phyloP scores from a whole-genome alignment of 2,329 filamentous ascomycete species.

The Aspergillus ruber region DNA sequence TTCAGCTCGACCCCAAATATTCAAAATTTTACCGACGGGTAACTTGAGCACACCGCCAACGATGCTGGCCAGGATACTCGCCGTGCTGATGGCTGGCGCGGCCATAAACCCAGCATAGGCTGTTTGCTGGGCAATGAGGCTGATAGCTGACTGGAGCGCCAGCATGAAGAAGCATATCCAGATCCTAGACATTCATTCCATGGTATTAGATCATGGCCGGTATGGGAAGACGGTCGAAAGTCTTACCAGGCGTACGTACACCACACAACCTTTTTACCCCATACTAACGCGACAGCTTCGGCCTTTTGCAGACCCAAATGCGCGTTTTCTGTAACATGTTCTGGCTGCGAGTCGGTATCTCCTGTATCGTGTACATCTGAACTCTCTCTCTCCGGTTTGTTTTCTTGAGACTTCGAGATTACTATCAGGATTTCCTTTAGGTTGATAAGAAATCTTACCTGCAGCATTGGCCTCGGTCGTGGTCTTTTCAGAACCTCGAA shows the following conservation, averaged over 20 bases:
- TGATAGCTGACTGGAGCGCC: slow-evolving; percentile 37
- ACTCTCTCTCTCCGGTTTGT: slow-evolving; percentile 4
- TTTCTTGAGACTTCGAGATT: no score
- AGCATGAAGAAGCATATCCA: slow-evolving; percentile 43
- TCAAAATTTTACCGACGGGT: slow-evolving; percentile 56
- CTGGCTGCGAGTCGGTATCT: slow-evolving; percentile 18
- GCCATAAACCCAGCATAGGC: slow-evolving; percentile 47
- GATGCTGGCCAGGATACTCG: slow-evolving; percentile 49
- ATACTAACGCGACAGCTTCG: slow-evolving; percentile 41
- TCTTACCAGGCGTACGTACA: slow-evolving; percentile 29
- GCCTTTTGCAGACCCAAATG: slow-evolving; percentile 40
- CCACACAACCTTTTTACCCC: slow-evolving; percentile 36
- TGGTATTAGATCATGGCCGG: background rate
- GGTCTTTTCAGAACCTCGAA: no score
- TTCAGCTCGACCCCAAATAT: slow-evolving; percentile 57
- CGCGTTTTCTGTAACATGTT: slow-evolving; percentile 21
- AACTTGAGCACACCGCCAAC: slow-evolving; percentile 55
- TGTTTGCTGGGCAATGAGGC: slow-evolving; percentile 40
- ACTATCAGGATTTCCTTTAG: no score
- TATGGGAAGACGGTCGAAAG: background rate
- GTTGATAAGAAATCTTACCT: no score
- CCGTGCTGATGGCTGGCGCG: slow-evolving; percentile 47
- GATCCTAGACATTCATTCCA: slow-evolving; percentile 26
- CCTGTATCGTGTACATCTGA: slow-evolving; percentile 23
- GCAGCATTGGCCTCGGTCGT: no score